Conservation (phyloP, 139 green algal species). For the Desmodesmus armatus region DNA sequence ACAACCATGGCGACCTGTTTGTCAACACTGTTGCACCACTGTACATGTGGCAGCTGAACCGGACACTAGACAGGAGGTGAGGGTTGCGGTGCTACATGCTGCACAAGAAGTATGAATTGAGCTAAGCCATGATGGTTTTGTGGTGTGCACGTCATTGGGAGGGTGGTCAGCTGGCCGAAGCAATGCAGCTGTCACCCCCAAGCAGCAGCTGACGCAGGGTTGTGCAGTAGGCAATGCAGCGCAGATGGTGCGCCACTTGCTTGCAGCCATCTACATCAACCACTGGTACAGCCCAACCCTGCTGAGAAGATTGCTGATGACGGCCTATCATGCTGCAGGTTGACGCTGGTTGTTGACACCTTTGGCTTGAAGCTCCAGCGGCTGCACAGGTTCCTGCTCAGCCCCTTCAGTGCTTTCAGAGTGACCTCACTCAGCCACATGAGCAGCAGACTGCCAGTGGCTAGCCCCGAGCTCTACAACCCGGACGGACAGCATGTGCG, state of each 20-base stretch:
- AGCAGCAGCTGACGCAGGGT: no score
- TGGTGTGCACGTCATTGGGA: no score
- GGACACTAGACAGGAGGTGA: constrained; percentile 30
- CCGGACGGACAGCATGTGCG: constrained; percentile 40
- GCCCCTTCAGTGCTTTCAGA: not conserved
- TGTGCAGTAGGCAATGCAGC: no score
- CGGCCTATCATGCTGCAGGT: no score
- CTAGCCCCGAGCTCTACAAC: constrained; percentile 31
- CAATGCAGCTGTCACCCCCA: no score
- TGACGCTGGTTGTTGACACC: constrained; percentile 15
- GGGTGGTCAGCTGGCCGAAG: no score
- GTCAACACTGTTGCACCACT: constrained; percentile 18
- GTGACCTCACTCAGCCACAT: constrained; percentile 29
- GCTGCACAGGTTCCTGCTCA: constrained; percentile 36
- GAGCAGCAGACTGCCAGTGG: constrained; percentile 14
- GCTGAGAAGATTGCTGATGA: no score
- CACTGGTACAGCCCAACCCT: not conserved
- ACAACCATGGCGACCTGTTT: constrained; percentile 42
- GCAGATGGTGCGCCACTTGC: no score
- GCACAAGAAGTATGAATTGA: no score
- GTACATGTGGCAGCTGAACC: constrained; percentile 9
- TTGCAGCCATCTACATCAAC: not conserved
- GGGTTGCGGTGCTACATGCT: no score
- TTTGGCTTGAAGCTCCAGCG: constrained; percentile 33
- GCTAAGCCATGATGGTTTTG: no score